A percentile compares a stretch with the other conserved stretches of the same genome.
These are phyloP conservation scores for Boletellus ananiceps DNA, from an alignment of 768 basidiomycete genomes.

Conservation along the genomic window DNA sequence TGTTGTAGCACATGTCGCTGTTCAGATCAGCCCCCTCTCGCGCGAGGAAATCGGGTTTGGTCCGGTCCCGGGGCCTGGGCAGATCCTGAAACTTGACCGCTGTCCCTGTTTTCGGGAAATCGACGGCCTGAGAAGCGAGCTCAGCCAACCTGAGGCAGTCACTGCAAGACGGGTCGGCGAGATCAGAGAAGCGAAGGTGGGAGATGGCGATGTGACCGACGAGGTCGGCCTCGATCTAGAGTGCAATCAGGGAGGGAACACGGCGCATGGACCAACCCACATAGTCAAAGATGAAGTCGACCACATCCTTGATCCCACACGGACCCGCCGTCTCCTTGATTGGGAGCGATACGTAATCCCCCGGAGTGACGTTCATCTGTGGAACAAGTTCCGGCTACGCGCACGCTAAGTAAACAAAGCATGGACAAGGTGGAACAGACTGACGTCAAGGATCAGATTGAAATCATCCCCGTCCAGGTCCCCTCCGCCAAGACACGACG, in stretches of 20 bases:
- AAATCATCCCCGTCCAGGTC: slow-evolving; percentile 53
- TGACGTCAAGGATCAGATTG: slow-evolving; percentile 44
- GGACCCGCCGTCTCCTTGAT: slow-evolving; percentile 29
- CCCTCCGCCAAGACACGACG: slow-evolving; percentile 49
- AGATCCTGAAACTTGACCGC: slow-evolving; percentile 35
- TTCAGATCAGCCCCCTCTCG: slow-evolving; percentile 33
- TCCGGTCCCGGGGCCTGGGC: slow-evolving; percentile 25
- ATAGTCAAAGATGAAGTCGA: slow-evolving; percentile 45
- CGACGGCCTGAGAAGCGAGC: slow-evolving; percentile 44
- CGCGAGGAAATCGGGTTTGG: slow-evolving; percentile 43
- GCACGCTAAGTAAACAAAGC: slow-evolving; percentile 7
- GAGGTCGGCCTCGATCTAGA: slow-evolving; percentile 36
- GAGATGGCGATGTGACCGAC: slow-evolving; percentile 39
- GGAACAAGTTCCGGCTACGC: slow-evolving; percentile 32
- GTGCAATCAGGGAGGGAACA: background rate
- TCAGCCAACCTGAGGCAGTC: slow-evolving; percentile 42
- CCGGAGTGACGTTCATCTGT: slow-evolving; percentile 23
- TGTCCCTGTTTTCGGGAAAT: slow-evolving; percentile 44
- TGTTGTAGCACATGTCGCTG: slow-evolving; percentile 34
- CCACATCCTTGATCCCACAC: slow-evolving; percentile 41
- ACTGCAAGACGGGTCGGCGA: slow-evolving; percentile 28
- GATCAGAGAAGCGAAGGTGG: slow-evolving; percentile 43
- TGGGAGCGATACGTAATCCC: slow-evolving; percentile 36
- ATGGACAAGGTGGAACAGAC: slow-evolving; percentile 3
- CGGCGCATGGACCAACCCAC: slow-evolving; percentile 25